Conservation (phyloP, 192 early-diverging fungal genomes). For the Chytriomyces sp. region DNA sequence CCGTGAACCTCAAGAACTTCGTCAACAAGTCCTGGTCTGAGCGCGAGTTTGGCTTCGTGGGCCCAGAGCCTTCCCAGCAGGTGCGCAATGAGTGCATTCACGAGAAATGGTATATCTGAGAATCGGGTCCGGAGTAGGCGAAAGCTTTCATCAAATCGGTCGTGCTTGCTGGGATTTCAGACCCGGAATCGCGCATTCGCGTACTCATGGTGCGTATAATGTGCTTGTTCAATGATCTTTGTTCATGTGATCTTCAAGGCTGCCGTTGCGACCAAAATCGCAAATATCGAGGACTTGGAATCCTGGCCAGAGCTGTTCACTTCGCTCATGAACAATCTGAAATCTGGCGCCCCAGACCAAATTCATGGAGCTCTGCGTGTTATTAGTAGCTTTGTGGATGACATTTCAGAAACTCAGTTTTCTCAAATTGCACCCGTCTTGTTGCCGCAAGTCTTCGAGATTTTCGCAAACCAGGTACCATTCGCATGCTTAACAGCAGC, state of each 20-base stretch:
- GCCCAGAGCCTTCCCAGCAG: conserved; percentile 10
- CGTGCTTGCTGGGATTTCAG: conserved; percentile 62
- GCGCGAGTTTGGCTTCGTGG: conserved; percentile 14
- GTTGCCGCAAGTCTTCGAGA: conserved; percentile 81
- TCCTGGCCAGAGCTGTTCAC: conserved; percentile 85
- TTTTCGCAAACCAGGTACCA: conserved; percentile 55
- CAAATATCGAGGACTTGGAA: conserved; percentile 91
- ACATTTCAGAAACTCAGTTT: conserved; percentile 86
- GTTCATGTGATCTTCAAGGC: conserved; percentile 45
- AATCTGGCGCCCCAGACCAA: conserved; percentile 60
- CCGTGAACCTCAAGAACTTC: conserved; percentile 13
- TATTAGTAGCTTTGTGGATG: conserved; percentile 81
- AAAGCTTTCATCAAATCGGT: conserved; percentile 62
- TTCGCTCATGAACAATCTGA: conserved; percentile 61
- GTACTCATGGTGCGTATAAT: conserved; percentile 54
- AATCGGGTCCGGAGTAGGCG: not conserved
- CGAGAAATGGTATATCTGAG: not conserved
- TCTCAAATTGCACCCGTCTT: conserved; percentile 78
- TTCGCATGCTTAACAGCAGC: not conserved
- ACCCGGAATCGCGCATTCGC: conserved; percentile 65
- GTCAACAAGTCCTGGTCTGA: conserved; percentile 7
- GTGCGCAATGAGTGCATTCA: not conserved
- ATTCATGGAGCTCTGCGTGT: conserved; percentile 91
- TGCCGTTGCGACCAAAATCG: conserved; percentile 87
- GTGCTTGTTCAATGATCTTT: conserved; percentile 15